Base-by-base conservation (phyloP, 2,329 filamentous ascomycete genomes). In the Lecanosticta acicola region DNA sequence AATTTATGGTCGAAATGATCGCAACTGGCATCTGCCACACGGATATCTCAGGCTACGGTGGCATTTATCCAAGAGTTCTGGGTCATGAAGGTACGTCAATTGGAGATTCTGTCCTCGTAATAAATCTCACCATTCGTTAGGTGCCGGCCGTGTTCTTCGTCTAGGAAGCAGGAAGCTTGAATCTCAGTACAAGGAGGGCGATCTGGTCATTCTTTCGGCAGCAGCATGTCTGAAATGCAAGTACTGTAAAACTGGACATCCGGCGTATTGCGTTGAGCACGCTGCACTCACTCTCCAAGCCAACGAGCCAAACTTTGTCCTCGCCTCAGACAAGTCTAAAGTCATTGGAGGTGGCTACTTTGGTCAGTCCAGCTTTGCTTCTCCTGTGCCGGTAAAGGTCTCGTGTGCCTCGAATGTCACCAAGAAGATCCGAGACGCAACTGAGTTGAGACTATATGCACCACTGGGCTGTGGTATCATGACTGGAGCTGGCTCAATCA, bases 11-110 rank as follows among this genome's bases (percentile, higher is more conserved):
- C 3, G 69, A 73, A 24, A 71, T 78, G 38, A 61, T 75, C 4
- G 72, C 74, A 1, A 71, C 71, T 0, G 75, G 75, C 0, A 68
- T 79, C 38, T 79, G 75, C 45, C 75, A 78, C 45, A 74, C 74
- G 0, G 75, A 79, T 45, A 49, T 56, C 32, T 44, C 51, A 16
- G 48, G 54, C 34, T 46, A 51, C 32, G 52, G 48, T 8, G 43
- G 49, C 7, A 56, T 58, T 13, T 56, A 56, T 20, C 58, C 58
- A 11, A 47, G 57, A 8, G 51, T 59, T 2, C 42, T 58, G 8
- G 58, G 58, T 3, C 58, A 60, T 19, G 58, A 60, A 54, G 54
- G 53, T 48, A n/a, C 11, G 33, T 8, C 33, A n/a, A 8, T 18
- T 5, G 17, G 5, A 17, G 9, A 37, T 9, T 3, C 17, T 11